Percentiles rank a stretch among this genome's conserved stretches.
These are phyloP conservation scores for Ophiostoma himal-ulmi DNA, from an alignment of 2,329 filamentous ascomycete species.

Conservation along the genomic window DNA sequence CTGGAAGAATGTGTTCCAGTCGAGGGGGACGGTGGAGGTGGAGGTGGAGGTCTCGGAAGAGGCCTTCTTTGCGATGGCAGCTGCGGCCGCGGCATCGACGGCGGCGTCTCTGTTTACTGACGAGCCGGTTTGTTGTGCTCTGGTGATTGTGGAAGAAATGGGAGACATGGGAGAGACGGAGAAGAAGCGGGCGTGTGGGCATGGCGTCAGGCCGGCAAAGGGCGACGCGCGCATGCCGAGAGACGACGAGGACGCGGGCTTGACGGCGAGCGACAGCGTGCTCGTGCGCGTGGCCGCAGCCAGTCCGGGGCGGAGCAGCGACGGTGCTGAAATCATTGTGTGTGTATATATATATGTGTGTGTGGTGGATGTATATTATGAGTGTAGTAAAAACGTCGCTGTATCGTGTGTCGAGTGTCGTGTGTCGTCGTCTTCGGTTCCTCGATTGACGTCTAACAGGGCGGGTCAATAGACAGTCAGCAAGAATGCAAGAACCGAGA, in stretches of 20 bases:
- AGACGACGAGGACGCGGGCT: background rate
- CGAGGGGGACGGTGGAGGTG: conserved; percentile 39
- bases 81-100: conserved; percentile 25
- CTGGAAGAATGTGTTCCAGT: conserved; percentile 91
- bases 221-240: background rate
- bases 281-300: conserved; percentile 18
- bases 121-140: conserved; percentile 14
- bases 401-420: background rate
- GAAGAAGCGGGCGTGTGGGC: conserved; percentile 4
- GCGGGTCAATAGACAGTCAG: background rate
- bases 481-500: background rate
- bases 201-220: background rate
- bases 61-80: conserved; percentile 20
- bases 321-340: conserved; percentile 18
- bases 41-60: background rate
- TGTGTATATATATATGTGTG: background rate
- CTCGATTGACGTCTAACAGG: background rate
- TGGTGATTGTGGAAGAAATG: background rate
- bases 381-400: background rate
- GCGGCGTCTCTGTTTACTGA: conserved; percentile 25
- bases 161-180: background rate
- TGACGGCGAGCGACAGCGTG: background rate
- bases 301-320: conserved; percentile 23
- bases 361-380: background rate
- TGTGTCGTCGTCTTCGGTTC: background rate